Percentiles rank a stretch among this genome's conserved stretches.
These are phyloP conservation scores for Roridomyces roridus DNA, from an alignment of 768 basidiomycete species.

Conservation along the genomic window DNA sequence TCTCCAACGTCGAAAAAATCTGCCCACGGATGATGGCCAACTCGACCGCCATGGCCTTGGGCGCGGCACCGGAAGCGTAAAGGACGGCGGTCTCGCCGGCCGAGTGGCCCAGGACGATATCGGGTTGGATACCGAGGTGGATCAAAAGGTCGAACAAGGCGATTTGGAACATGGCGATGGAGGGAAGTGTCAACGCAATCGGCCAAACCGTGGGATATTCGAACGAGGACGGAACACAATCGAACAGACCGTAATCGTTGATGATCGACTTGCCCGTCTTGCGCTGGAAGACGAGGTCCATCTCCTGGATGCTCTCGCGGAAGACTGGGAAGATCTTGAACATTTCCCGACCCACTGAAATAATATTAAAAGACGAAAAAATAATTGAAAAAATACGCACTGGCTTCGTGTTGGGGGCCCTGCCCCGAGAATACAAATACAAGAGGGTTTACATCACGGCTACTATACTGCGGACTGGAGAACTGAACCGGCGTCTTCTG, in stretches of 20 bases:
- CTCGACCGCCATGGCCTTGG: conserved; percentile 48
- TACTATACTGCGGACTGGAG: conserved; percentile 32
- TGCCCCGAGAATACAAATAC: conserved; percentile 48
- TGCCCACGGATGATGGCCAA: conserved; percentile 48
- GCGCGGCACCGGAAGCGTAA: conserved; percentile 49
- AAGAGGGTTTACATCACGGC: conserved; percentile 34
- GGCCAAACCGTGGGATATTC: conserved; percentile 35
- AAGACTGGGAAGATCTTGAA: conserved; percentile 43
- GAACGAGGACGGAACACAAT: background rate
- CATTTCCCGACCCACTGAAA: conserved; percentile 43
- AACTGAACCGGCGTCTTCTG: conserved; percentile 22
- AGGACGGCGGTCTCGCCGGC: conserved; percentile 53
- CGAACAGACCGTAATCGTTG: conserved; percentile 42
- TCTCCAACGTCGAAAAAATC: conserved; percentile 41
- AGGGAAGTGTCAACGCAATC: conserved; percentile 45
- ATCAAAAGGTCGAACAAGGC: conserved; percentile 48
- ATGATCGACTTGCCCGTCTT: conserved; percentile 43
- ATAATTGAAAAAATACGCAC: conserved; percentile 29
- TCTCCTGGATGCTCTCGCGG: conserved; percentile 41
- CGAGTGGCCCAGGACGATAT: conserved; percentile 52
- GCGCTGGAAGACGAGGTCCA: conserved; percentile 40
- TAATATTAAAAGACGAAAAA: background rate
- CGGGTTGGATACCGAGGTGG: conserved; percentile 42
- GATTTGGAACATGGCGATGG: conserved; percentile 52
- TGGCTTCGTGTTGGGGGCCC: conserved; percentile 45